Base-by-base conservation (phyloP, 345 rosid species). In the Melaleuca alternifolia region DNA sequence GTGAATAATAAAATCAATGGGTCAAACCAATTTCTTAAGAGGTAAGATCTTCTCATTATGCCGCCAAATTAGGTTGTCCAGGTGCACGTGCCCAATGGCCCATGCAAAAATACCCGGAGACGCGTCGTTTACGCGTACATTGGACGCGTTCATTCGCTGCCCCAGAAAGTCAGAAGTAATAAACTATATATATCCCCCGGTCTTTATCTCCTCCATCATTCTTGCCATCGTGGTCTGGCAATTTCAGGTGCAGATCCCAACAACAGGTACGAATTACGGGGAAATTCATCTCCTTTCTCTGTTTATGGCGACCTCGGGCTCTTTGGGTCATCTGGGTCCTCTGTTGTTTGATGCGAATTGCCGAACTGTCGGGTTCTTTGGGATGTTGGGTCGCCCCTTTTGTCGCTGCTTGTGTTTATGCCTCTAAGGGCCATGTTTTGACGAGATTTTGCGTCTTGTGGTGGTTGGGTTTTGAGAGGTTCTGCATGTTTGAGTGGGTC, bases 101-200 rank as follows among this genome's bases (percentile, higher is more conserved):
- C 44, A 52, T 4, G 50, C 51, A 3, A 1, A n/a, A 56, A 54
- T 44, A 28, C 20, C 5, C 23, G 82, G 87, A 23, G 83, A 71
- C 87, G 87, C 84, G 87, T 85, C 71, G 28, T 77, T 54, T 75
- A 46, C 87, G 84, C 87, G 87, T 54, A 50, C 18, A 7, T 11
- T 6, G 10, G 13, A 86, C 87, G 83, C 87, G 84, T 9, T 18
- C 21, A 0, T 21, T 46, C 7, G 20, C 2, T 41, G 44, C 23
- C 23, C 0, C 24, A 4, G 48, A 37, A 7, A 41, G 41, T 41
- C 41, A 41, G 41, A 18, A 12, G 41, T 46, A 33, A 37, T 18
- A 37, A 71, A 71, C 79, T 71, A 37, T 71, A 71, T 30, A 37
- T 37, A 18, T 11, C 48, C 13, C 65, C 10, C 48, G 24, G 48